A percentile compares a stretch with the other conserved stretches of the same genome.
Evolutionary conservation across 2,329 filamentous ascomycete species (phyloP).

Genomic region (Cercospora sp.): DNA sequence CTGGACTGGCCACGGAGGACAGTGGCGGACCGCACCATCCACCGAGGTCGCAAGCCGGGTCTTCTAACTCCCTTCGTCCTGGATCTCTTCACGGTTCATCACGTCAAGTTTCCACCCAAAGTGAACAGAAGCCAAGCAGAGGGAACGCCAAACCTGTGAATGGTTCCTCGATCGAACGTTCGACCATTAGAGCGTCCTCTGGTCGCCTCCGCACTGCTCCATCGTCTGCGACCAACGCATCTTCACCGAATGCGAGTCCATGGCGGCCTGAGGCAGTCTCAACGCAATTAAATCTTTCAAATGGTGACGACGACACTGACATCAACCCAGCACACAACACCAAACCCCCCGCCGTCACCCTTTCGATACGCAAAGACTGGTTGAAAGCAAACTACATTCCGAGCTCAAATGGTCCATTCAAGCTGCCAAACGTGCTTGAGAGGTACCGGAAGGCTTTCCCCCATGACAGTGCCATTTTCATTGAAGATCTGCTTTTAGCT

Average conservation of each 20-base stretch:
- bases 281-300: background rate
- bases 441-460: conserved; percentile 2
- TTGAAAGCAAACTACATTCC: conserved; percentile 2
- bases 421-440: background rate
- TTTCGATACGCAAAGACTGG: conserved; percentile 2
- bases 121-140: background rate
- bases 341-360: background rate
- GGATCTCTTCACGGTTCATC: background rate
- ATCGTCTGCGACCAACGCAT: background rate
- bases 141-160: background rate
- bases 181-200: background rate
- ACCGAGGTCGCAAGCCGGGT: background rate
- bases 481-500: conserved; percentile 27
- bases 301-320: background rate
- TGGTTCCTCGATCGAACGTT: background rate
- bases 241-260: background rate
- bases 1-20: background rate
- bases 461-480: background rate
- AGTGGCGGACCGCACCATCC: background rate
- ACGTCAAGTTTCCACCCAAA: background rate
- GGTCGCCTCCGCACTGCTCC: background rate
- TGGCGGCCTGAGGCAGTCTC: background rate
- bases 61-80: background rate
- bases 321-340: background rate
- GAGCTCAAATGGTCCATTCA: background rate